Evolutionary conservation across 306 rosid genomes (phyloP), one percentile per base, ranked within the genome.

Genomic region (Mucuna pruriens): DNA sequence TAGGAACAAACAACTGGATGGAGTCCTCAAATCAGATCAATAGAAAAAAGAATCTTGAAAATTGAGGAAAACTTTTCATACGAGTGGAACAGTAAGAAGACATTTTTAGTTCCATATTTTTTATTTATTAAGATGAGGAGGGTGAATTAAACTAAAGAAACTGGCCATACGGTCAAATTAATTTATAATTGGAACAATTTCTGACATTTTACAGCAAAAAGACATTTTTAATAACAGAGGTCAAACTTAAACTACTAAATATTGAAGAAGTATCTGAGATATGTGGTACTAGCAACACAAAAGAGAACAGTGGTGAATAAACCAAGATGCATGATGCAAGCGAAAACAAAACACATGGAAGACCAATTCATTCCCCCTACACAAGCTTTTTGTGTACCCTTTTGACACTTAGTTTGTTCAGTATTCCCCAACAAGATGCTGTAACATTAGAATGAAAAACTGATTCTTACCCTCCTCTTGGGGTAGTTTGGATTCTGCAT

Each of bases 401-500:
- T 62, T 54, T 65, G 52, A 78, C 7, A 16, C 62, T 58, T 44
- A 7, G 20, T 62, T 44, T 11, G 20, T 62, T 63, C 58, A 81
- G 8, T 4, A 51, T 17, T 20, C 23, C 36, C 26, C 63, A 60
- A 74, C 7, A 65, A 40, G 45, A 34, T 39, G 58, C 7, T n/a
- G 6, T 0, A 49, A 4, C 16, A 72, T 23, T 48, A 55, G 33
- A 83, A 49, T 49, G 34, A 36, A 7, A 78, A 62, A 3, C 2
- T 39, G 58, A 49, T 20, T 33, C 76, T 75, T 86, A 83, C 89
- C 82, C 81, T 86, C 89, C 10, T 75, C 55, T 42, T 69, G 82
- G 5, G 86, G 85, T 19, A 86, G 80, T 26, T 70, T 83, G 22
- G 84, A 83, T 70, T 83, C 63, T 69, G 86, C 77, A 45, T 25